These are phyloP conservation scores for Termitomyces sp. DNA, from an alignment of 768 basidiomycete genomes.

Conservation along the genomic window DNA sequence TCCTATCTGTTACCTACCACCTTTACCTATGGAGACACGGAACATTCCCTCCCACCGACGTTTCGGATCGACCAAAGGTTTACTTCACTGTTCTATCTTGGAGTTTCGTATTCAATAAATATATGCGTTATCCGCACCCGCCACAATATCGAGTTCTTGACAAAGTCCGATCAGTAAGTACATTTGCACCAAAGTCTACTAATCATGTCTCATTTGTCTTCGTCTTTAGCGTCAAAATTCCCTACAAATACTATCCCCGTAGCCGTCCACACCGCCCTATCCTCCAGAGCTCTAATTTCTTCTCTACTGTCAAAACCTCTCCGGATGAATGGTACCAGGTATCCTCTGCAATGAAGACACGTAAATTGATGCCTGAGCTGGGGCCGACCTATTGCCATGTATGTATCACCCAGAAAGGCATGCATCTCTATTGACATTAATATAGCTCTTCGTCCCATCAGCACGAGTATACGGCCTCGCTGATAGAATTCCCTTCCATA, in stretches of 20 bases:
- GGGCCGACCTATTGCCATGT: slow-evolving; percentile 47
- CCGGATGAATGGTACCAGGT: slow-evolving; percentile 67
- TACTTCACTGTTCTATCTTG: slow-evolving; percentile 32
- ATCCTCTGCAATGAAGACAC: slow-evolving; percentile 35
- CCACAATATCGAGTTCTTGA: slow-evolving; percentile 38
- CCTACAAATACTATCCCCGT: slow-evolving; percentile 48
- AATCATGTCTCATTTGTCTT: background rate
- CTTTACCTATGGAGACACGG: slow-evolving; percentile 31
- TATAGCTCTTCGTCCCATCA: slow-evolving; percentile 40
- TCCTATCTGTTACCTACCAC: slow-evolving; percentile 37
- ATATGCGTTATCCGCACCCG: slow-evolving; percentile 34
- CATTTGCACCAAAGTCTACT: background rate
- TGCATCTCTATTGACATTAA: background rate
- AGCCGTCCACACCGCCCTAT: slow-evolving; percentile 53
- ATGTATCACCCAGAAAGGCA: slow-evolving; percentile 15
- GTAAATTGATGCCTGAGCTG: slow-evolving; percentile 22
- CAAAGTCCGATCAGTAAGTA: slow-evolving; percentile 39
- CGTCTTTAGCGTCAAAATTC: slow-evolving; percentile 36
- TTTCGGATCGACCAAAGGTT: slow-evolving; percentile 28
- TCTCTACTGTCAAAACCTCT: slow-evolving; percentile 51
- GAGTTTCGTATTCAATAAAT: slow-evolving; percentile 40
- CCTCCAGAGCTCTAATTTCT: slow-evolving; percentile 40
- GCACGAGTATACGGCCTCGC: slow-evolving; percentile 49
- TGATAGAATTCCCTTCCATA: slow-evolving; percentile 59
- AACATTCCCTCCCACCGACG: slow-evolving; percentile 43